Evolutionary conservation across 2,329 filamentous ascomycete species (phyloP).

Genomic region (Nigrospora oryzae): DNA sequence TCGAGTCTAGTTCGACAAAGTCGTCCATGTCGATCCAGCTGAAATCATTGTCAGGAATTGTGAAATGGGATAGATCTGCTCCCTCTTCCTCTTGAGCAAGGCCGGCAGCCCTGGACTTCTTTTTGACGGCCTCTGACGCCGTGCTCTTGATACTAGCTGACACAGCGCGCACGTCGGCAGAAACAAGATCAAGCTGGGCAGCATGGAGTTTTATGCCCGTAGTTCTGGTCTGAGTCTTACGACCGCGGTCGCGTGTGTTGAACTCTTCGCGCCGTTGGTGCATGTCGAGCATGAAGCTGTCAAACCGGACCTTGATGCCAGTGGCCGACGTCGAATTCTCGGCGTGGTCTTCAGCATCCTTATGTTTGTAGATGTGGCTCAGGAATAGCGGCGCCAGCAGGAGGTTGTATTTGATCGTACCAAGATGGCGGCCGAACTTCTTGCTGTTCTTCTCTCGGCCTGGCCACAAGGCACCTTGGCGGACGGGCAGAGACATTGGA

Average conservation of each 20-base stretch:
- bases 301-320: conserved; percentile 89
- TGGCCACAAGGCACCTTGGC: conserved; percentile 86
- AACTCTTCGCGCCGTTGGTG: conserved; percentile 93
- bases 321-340: conserved; percentile 78
- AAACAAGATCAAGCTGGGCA: conserved; percentile 84
- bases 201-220: conserved; percentile 94
- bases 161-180: conserved; percentile 85
- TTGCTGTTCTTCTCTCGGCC: conserved; percentile 94
- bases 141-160: conserved; percentile 84
- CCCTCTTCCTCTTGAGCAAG: conserved; percentile 47
- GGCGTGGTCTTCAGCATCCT: conserved; percentile 79
- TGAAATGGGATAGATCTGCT: conserved; percentile 77
- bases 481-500: conserved; percentile 87
- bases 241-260: conserved; percentile 68
- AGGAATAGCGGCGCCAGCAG: conserved; percentile 88
- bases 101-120: conserved; percentile 41
- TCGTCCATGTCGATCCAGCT: conserved; percentile 99
- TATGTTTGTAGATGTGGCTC: conserved; percentile 97
- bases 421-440: conserved; percentile 92
- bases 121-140: conserved; percentile 66
- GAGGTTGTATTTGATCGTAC: conserved; percentile 97
- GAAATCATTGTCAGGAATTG: conserved; percentile 89
- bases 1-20: conserved; percentile 97
- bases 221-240: conserved; percentile 69
- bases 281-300: conserved; percentile 95